A percentile compares a stretch with the other conserved stretches of the same genome.
phyloP scores from a whole-genome alignment of 2,329 filamentous ascomycete genomes.

The Colletotrichum melonis region DNA sequence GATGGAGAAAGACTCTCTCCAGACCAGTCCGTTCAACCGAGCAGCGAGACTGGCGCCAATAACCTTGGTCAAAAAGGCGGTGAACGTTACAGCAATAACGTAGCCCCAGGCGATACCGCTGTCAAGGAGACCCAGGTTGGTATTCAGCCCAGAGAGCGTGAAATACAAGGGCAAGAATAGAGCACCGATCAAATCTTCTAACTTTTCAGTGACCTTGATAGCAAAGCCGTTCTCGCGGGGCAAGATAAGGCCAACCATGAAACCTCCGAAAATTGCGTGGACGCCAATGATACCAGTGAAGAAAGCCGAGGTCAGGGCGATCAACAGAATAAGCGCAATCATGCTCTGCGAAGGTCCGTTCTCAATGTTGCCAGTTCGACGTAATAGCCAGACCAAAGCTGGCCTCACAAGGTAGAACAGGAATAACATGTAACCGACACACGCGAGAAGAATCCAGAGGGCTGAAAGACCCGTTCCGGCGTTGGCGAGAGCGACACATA shows the following conservation, averaged over 20 bases:
- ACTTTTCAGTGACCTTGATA: constrained; percentile 91
- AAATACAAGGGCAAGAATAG: constrained; percentile 94
- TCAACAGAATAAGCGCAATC: constrained; percentile 82
- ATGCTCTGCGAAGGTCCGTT: constrained; percentile 90
- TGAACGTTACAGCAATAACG: constrained; percentile 82
- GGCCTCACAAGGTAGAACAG: constrained; percentile 80
- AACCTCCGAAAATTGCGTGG: constrained; percentile 94
- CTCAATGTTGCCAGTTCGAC: constrained; percentile 80
- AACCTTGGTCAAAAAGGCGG: constrained; percentile 89
- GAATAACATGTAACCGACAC: constrained; percentile 80
- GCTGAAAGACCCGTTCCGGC: constrained; percentile 84
- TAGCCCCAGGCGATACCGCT: constrained; percentile 90
- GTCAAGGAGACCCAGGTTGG: constrained; percentile 85
- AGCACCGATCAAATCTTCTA: constrained; percentile 88
- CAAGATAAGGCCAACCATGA: constrained; percentile 88
- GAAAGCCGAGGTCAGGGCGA: constrained; percentile 83
- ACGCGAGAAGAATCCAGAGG: constrained; percentile 84
- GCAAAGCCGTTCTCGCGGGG: constrained; percentile 91
- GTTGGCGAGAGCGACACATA: constrained; percentile 94
- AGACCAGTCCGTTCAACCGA: constrained; percentile 79
- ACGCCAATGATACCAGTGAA: constrained; percentile 92
- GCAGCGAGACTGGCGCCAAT: constrained; percentile 85
- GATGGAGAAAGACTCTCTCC: constrained; percentile 90
- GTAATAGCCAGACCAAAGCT: constrained; percentile 78
- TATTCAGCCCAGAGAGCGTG: constrained; percentile 89